Evolutionary conservation across 2,329 filamentous ascomycete species (phyloP).

Genomic region (Pleoardoris graminearum): DNA sequence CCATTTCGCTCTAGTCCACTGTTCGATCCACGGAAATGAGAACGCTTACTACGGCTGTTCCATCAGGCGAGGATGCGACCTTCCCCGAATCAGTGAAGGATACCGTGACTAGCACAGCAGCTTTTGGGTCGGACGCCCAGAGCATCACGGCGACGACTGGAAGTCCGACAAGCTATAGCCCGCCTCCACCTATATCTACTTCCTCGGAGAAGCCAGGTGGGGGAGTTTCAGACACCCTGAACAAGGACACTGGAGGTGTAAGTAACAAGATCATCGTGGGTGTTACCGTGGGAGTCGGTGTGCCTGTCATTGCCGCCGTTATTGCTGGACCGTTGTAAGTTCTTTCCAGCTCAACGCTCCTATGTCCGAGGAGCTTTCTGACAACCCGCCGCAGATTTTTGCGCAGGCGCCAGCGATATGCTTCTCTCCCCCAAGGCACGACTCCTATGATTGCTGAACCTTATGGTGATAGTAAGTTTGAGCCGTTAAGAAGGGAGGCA

Average conservation of each 20-base stretch:
- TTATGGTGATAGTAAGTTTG: no score
- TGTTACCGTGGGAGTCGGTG: constrained; percentile 52
- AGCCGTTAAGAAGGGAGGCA: no score
- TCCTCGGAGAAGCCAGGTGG: constrained; percentile 1
- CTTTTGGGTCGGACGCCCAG: constrained; percentile 51
- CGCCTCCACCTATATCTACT: constrained; percentile 32
- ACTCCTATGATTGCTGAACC: no score
- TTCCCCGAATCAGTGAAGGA: constrained; percentile 48
- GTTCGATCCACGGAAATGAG: constrained; percentile 41
- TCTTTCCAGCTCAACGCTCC: not conserved
- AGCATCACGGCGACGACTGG: constrained; percentile 48
- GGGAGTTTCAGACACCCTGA: constrained; percentile 8
- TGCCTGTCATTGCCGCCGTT: constrained; percentile 44
- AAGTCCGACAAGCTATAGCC: constrained; percentile 51
- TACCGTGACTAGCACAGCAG: constrained; percentile 25
- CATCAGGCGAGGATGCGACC: constrained; percentile 37
- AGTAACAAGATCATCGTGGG: constrained; percentile 55
- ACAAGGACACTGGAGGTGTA: constrained; percentile 39
- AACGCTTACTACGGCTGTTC: constrained; percentile 47
- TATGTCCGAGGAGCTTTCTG: no score
- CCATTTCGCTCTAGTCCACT: constrained; percentile 54
- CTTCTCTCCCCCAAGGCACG: no score
- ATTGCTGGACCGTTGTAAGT: constrained; percentile 16
- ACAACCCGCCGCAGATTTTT: no score
- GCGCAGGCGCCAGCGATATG: no score